These are phyloP conservation scores for Monosporascus sp. DNA, from an alignment of 2,329 filamentous ascomycete genomes.

Conservation along the genomic window DNA sequence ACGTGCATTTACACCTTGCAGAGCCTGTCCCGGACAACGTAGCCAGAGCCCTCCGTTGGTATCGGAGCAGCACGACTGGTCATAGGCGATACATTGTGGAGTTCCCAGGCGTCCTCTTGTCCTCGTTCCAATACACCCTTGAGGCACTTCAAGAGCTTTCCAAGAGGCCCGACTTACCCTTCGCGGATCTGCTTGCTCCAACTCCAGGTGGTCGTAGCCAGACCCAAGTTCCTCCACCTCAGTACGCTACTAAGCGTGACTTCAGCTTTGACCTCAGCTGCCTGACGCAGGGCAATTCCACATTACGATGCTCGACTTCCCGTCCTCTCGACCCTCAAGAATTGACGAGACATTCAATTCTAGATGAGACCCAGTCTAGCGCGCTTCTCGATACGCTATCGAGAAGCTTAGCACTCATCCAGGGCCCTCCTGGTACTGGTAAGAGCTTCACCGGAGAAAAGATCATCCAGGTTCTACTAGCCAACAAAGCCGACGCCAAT, in stretches of 20 bases:
- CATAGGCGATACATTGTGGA: conserved; percentile 43
- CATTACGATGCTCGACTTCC: conserved; percentile 16
- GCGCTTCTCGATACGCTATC: conserved; percentile 50
- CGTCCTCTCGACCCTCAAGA: conserved; percentile 10
- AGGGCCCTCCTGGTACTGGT: conserved; percentile 67
- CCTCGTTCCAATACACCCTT: conserved; percentile 53
- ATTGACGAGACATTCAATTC: conserved; percentile 31
- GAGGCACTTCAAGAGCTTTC: conserved; percentile 50
- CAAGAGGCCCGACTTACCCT: conserved; percentile 38
- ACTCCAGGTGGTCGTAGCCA: conserved; percentile 9
- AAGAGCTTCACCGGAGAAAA: conserved; percentile 58
- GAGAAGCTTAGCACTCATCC: conserved; percentile 54
- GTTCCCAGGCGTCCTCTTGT: conserved; percentile 55
- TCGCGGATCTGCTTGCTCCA: conserved; percentile 41
- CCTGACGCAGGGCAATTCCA: conserved; percentile 18
- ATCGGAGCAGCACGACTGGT: conserved; percentile 8
- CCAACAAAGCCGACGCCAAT: conserved; percentile 30
- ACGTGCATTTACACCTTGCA: conserved; percentile 27
- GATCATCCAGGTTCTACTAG: conserved; percentile 51
- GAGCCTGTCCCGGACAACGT: conserved; percentile 17
- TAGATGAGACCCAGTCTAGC: conserved; percentile 48
- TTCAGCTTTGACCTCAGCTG: conserved; percentile 45
- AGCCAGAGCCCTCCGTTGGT: conserved; percentile 26
- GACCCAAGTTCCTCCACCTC: conserved; percentile 37
- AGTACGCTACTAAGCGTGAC: conserved; percentile 41